Conservation (phyloP, 306 rosid genomes). For the Cucumis cinereus region DNA sequence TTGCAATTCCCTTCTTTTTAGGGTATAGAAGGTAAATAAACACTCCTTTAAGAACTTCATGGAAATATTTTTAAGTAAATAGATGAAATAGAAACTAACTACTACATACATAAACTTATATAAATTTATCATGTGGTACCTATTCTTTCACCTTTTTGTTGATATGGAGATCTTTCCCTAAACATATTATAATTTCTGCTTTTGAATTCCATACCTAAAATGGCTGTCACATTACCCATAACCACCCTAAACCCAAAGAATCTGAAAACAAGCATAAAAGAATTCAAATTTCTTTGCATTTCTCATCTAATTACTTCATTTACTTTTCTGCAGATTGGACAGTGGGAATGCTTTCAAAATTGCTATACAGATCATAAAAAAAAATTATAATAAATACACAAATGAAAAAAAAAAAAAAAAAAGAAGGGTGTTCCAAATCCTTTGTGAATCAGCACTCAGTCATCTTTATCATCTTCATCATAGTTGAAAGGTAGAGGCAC, state of each 20-base stretch:
- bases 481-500: conserved; percentile 6
- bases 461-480: conserved; percentile 7
- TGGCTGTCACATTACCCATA: not conserved
- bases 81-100: too few species aligned
- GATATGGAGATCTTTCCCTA: too few species aligned
- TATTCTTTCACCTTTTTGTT: too few species aligned
- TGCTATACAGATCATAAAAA: not conserved
- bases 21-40: too few species aligned
- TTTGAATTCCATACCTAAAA: not conserved
- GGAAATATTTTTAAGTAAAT: too few species aligned
- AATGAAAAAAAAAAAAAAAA: too few species aligned
- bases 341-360: not conserved
- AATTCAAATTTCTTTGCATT: not conserved
- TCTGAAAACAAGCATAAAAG: not conserved
- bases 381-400: not conserved
- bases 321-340: not conserved
- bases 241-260: not conserved
- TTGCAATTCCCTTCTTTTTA: too few species aligned
- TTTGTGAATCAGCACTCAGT: not conserved
- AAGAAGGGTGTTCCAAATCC: not conserved
- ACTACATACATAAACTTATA: too few species aligned
- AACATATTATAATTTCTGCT: not conserved
- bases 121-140: too few species aligned
- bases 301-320: not conserved
- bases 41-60: too few species aligned